Base-by-base conservation (phyloP, 169 alveolate species). In the Cryptosporidium muris region DNA sequence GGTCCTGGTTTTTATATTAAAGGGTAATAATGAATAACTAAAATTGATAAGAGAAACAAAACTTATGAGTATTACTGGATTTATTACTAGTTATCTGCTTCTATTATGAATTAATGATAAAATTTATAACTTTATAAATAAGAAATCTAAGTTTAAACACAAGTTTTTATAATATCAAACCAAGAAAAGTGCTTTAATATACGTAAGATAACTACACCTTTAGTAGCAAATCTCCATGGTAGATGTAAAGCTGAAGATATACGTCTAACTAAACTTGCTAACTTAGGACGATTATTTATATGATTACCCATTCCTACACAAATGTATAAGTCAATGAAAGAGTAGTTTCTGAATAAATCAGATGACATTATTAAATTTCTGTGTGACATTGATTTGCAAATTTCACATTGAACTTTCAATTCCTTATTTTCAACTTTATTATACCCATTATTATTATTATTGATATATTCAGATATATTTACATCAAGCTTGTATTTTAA, bases 221-320 rank as follows among this genome's bases (percentile, higher is more conserved):
- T 74, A 5, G 62, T 9, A 45, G 74, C 85, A 42, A 74, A 74
- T 60, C 85, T 74, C 85, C 85, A 74, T 16, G 58, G 40, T 14
- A 74, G 60, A 74, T 74, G 54, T 34, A 74, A 74, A 6, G 74
- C 85, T 42, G 16, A 74, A 16, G 74, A 74, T n/a, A 74, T 38
- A 47, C 85, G 54, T 56, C 85, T 40, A 74, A 74, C 49, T 58
- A 74, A 45, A 47, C 85, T 74, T 36, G 85, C 85, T 60, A 74
- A 16, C 48, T 74, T 74, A 1, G 85, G 85, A 12, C 45, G 52
- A 40, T 42, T n/a, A 45, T 37, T 6, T 12, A 58, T 74, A 12
- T 74, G 62, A 48, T 74, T 54, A 8, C 85, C 85, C 25, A 74
- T 16, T 40, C 85, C 85, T 58, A 74, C 85, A 74, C 85, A 74